Base-by-base conservation (phyloP, 2,329 filamentous ascomycete species). In the Cladosporium halotolerans region DNA sequence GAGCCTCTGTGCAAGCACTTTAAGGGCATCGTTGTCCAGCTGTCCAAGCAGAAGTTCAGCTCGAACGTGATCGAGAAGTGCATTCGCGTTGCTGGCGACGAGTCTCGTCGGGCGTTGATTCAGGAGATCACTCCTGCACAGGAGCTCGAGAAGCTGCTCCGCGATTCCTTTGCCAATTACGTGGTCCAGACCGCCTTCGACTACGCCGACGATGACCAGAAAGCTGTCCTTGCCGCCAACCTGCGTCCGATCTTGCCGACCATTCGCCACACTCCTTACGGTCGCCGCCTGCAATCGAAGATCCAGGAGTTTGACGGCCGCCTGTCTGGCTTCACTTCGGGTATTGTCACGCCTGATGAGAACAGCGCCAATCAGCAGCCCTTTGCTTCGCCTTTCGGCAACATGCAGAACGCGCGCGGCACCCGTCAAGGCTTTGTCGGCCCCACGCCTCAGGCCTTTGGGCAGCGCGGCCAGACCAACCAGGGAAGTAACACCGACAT, bases 51-150 rank as follows among this genome's bases (percentile, higher is more conserved):
- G 76, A 99, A 99, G 73, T 99, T 99, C 76, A 96, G 90, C 74
- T 97, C 93, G 65, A 99, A 99, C 63, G 93, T 99, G 54, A 92
- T 99, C 58, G 93, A 99, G 76, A 99, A 99, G 70, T 78, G 74
- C 62, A 74, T 97, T 55, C 89, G 93, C 53, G 95, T 89, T 67
- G 85, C 91, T 34, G 83, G 87, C 56, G 76, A 83, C 19, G 76
- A 80, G 9, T 86, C 86, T 48, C 90, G 86, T 68, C 86, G 89
- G 62, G 78, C 85, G 70, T 85, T 99, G 72, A 86, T 96, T 55
- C 82, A 87, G 34, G 93, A 97, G 74, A 85, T 99, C 66, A 77
- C 86, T 46, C 68, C 73, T 8, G 80, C 85, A 3, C 79, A 79
- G 54, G 89, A 96, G 72, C 85, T 97, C 57, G 90, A 96, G 64